Conservation (phyloP, 768 basidiomycete genomes). For the Kockovaella imperatae region DNA sequence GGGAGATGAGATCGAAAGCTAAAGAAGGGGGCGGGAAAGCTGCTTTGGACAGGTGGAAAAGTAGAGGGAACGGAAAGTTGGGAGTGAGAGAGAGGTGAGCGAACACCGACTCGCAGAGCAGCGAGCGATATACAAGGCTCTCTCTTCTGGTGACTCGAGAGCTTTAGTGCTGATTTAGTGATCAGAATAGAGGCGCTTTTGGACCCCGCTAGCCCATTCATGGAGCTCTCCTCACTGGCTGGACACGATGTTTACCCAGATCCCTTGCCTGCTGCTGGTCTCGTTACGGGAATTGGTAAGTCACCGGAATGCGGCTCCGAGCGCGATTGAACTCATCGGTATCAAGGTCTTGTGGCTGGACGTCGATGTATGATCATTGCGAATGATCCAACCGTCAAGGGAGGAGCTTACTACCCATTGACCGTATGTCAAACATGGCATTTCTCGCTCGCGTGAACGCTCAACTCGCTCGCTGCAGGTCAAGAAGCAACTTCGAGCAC, state of each 20-base stretch:
- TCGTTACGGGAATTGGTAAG: conserved; percentile 64
- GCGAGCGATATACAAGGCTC: neutral
- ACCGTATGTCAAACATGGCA: conserved; percentile 50
- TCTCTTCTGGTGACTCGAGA: neutral
- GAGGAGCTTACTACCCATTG: conserved; percentile 83
- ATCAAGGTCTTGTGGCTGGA: conserved; percentile 60
- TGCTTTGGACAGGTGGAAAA: conserved; percentile 28
- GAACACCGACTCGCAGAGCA: neutral
- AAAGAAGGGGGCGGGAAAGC: conserved; percentile 28
- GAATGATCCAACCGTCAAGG: conserved; percentile 92
- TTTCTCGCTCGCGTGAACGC: conserved; percentile 12
- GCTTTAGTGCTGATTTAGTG: neutral
- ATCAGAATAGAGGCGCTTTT: conserved; percentile 62
- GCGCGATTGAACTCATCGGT: too few species aligned
- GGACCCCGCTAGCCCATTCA: conserved; percentile 79
- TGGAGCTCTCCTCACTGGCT: conserved; percentile 78
- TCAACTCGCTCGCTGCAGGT: conserved; percentile 49
- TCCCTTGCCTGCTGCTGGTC: conserved; percentile 72
- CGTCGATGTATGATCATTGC: conserved; percentile 79
- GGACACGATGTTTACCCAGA: conserved; percentile 76
- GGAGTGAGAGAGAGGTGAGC: conserved; percentile 30
- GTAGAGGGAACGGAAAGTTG: conserved; percentile 27
- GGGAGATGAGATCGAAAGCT: conserved; percentile 15
- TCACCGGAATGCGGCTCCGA: too few species aligned
- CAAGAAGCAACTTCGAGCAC: conserved; percentile 91